These are phyloP conservation scores for Phytophthora sansomeana DNA, from an alignment of 352 stramenopile genomes.

Conservation along the genomic window DNA sequence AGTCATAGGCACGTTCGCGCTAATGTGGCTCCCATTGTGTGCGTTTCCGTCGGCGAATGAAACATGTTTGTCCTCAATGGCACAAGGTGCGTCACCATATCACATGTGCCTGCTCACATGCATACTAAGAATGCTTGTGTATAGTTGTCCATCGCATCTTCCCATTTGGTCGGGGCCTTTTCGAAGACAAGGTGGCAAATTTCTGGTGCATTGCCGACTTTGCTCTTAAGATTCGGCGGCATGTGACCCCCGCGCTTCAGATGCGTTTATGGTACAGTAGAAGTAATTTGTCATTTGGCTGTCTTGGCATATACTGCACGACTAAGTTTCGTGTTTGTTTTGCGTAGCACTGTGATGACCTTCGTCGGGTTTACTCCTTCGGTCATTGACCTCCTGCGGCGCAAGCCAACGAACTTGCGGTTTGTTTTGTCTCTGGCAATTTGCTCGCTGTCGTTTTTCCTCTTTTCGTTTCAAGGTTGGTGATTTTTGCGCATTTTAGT, in stretches of 20 bases:
- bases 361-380: slow-evolving; percentile 89
- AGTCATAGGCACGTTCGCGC: slow-evolving; percentile 90
- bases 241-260: slow-evolving; percentile 57
- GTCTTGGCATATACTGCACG: not conserved
- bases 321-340: slow-evolving; percentile 2
- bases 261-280: slow-evolving; percentile 75
- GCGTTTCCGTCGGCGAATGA: slow-evolving; percentile 47
- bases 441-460: slow-evolving; percentile 94
- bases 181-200: slow-evolving; percentile 98
- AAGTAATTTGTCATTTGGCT: not conserved
- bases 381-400: slow-evolving; percentile 75
- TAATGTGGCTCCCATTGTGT: slow-evolving; percentile 94
- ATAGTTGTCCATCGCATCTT: slow-evolving; percentile 95
- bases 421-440: slow-evolving; percentile 88
- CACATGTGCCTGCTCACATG: not conserved
- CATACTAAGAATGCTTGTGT: slow-evolving; percentile 10
- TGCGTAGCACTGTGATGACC: slow-evolving; percentile 76
- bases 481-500: not conserved
- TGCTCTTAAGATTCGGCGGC: slow-evolving; percentile 71
- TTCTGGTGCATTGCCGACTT: slow-evolving; percentile 95
- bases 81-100: slow-evolving; percentile 59
- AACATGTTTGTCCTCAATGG: slow-evolving; percentile 65
- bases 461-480: slow-evolving; percentile 96
- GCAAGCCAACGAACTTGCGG: slow-evolving; percentile 68
- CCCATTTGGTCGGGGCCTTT: slow-evolving; percentile 95